Evolutionary conservation across 495 filamentous ascomycete genomes (phyloP).

Genomic region (Collariella sp.): DNA sequence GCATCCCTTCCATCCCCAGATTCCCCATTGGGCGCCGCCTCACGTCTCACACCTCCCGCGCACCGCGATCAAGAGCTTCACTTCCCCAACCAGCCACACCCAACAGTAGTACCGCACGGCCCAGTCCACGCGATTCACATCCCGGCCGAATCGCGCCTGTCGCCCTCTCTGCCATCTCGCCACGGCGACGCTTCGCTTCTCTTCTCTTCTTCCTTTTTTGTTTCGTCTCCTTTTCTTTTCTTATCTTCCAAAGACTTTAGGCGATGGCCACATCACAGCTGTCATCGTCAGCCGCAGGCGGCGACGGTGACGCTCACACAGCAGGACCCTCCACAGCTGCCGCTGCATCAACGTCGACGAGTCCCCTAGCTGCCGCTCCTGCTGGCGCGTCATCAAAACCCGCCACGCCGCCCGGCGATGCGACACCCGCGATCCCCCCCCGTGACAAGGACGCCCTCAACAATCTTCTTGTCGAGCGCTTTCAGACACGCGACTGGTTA

Average conservation of each 20-base stretch:
- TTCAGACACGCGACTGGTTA: constrained; percentile 65
- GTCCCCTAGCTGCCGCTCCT: constrained; percentile 3
- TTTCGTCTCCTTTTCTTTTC: not conserved
- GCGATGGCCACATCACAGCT: constrained; percentile 27
- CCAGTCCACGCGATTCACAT: not conserved
- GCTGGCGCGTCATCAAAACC: constrained; percentile 26
- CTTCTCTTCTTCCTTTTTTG: not conserved
- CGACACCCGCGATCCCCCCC: constrained; percentile 19
- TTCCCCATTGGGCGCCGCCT: not conserved
- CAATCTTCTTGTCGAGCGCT: constrained; percentile 62
- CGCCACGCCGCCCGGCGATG: constrained; percentile 23
- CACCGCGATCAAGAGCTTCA: not conserved
- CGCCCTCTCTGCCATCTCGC: not conserved
- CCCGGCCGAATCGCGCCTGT: not conserved
- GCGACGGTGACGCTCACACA: constrained; percentile 6
- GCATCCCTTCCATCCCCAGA: too few relatives aligned
- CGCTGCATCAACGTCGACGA: not conserved
- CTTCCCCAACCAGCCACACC: not conserved
- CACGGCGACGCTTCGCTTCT: not conserved
- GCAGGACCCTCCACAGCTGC: constrained; percentile 8
- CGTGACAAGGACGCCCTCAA: constrained; percentile 43
- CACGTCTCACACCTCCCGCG: too few relatives aligned
- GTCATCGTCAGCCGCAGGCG: constrained; percentile 9
- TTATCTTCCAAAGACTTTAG: not conserved
- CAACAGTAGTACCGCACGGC: not conserved